A percentile compares a stretch with the other conserved stretches of the same genome.
Conservation (phyloP, 805 yeast genomes). For the Ogataea neopini region DNA sequence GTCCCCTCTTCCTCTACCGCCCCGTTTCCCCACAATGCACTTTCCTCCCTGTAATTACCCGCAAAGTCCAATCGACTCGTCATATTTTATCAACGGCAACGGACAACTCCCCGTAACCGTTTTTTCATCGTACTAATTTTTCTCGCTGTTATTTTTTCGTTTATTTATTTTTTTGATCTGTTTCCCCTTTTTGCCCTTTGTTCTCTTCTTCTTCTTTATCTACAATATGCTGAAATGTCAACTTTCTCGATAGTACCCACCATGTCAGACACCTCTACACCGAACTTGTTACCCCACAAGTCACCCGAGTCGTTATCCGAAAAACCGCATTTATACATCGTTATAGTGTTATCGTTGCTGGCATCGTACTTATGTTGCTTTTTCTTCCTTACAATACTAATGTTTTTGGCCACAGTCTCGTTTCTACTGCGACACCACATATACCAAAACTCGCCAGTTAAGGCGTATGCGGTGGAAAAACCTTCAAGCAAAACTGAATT, state of each 20-base stretch:
- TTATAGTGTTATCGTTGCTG: conserved; percentile 10
- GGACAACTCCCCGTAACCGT: no score
- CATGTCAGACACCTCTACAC: conserved; percentile 8
- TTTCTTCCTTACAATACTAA: conserved; percentile 27
- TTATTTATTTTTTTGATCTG: background rate
- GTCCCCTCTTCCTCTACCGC: no score
- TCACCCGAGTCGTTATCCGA: conserved; percentile 12
- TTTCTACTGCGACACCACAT: conserved; percentile 13
- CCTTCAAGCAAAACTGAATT: conserved; percentile 40
- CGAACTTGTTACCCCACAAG: conserved; percentile 14
- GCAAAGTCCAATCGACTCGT: conserved; percentile 11
- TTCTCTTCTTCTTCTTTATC: background rate
- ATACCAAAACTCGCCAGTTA: conserved; percentile 7
- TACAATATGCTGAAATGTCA: no score
- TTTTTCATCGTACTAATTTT: background rate
- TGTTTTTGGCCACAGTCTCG: conserved; percentile 26
- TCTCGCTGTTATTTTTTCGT: background rate
- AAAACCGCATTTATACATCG: conserved; percentile 13
- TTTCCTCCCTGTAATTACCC: conserved; percentile 13
- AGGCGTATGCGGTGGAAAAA: conserved; percentile 36
- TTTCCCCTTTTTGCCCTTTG: conserved; percentile 2
- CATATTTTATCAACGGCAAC: background rate
- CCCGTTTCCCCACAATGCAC: background rate
- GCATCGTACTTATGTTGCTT: conserved; percentile 25
- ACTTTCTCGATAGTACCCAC: no score